Base-by-base conservation (phyloP, 2,329 filamentous ascomycete genomes). In the Chrysosphaeria jannelii region DNA sequence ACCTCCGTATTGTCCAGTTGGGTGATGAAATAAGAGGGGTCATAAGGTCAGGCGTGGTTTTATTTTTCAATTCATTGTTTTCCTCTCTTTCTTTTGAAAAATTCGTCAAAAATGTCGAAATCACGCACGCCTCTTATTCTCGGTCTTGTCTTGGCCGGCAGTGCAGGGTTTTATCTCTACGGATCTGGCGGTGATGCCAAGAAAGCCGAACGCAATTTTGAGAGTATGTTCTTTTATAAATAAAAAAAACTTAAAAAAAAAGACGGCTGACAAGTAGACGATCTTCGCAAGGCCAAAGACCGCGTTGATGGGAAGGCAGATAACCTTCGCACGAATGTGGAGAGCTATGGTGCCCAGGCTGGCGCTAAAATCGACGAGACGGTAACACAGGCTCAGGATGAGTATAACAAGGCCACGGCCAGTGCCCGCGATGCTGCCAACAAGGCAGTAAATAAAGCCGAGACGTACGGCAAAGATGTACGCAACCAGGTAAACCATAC, bases 101-200 rank as follows among this genome's bases (percentile, higher is more conserved):
- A 18, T n/a, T 7, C 16, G n/a, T 18, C 16, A 31, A 44, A 23
- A 32, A 57, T 55, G 51, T 50, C 49, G 32, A 43, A 39, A 29
- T 51, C 51, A 23, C 46, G 46, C 33, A 34, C 45, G 20, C 52
- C 54, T 33, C 34, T 52, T 32, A 38, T 50, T 35, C 39, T 68
- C 35, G 69, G 66, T 35, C 45, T 63, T 33, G 58, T 53, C 28
- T 63, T 60, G 32, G 67, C 57, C 15, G 61, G 59, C 35, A 69
- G 64, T 32, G 50, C 65, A 28, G 76, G 71, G 20, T 93, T 90
- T 56, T 93, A 93, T 52, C 58, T 93, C 31, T 97, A 89, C 54
- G 55, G 48, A 24, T 70, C 79, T 10, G 81, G 81, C 30, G 79
- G 81, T 27, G 59, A 64, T 42, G 56, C 75, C 24, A 74, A 70